Conservation (phyloP, 1,139 yeast genomes). For the Protomyces gravidus region DNA sequence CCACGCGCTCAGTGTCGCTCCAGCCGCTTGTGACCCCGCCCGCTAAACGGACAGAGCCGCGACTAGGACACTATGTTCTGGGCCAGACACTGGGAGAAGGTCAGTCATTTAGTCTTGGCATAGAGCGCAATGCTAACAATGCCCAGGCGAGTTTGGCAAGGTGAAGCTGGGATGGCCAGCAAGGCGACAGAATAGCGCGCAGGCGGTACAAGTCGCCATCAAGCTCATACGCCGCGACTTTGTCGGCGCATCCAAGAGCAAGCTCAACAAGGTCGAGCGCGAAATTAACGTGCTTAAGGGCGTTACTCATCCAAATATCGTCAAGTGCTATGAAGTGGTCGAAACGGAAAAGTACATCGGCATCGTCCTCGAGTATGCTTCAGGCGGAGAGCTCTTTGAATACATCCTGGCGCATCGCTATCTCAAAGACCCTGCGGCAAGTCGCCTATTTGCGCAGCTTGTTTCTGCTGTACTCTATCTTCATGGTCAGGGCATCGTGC, state of each 20-base stretch:
- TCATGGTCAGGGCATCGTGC: constrained; percentile 78
- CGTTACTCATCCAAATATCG: constrained; percentile 83
- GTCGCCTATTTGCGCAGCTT: constrained; percentile 83
- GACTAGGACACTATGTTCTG: constrained; percentile 72
- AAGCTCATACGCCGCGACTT: constrained; percentile 84
- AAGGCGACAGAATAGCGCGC: constrained; percentile 5
- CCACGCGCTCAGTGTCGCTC: neutral
- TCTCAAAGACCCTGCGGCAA: constrained; percentile 79
- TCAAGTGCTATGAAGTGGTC: constrained; percentile 82
- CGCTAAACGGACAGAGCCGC: neutral
- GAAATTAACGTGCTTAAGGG: constrained; percentile 87
- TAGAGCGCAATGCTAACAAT: neutral
- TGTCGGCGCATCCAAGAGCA: constrained; percentile 52
- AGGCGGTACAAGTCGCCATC: constrained; percentile 69
- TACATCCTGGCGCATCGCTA: constrained; percentile 82
- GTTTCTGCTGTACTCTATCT: constrained; percentile 90
- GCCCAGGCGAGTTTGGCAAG: constrained; percentile 70
- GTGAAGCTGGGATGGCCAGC: constrained; percentile 85
- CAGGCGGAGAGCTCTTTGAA: constrained; percentile 93
- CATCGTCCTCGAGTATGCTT: constrained; percentile 90
- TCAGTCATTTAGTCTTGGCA: neutral
- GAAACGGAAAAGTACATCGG: constrained; percentile 94
- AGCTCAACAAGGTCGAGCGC: constrained; percentile 82
- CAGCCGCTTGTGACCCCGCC: neutral
- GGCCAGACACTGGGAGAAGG: constrained; percentile 98